Base-by-base conservation (phyloP, 176 grass and related monocot species). In the Areca catechu region DNA sequence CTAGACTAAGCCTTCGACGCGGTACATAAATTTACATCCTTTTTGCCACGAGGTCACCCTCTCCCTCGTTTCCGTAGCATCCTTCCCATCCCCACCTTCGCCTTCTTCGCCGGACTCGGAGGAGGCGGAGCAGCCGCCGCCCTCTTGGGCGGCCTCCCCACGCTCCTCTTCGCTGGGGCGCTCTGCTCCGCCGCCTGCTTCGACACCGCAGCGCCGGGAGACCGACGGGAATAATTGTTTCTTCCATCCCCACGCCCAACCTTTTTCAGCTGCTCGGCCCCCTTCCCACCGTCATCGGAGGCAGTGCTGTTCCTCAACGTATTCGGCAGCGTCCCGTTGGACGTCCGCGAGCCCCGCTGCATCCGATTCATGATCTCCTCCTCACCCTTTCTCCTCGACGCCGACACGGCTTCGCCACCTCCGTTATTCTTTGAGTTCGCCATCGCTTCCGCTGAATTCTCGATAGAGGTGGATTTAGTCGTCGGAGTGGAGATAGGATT, bases 301-400 rank as follows among this genome's bases (percentile, higher is more conserved):
- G 57, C 19, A 0, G 86, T 10, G 34, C 34, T 86, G 49, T 60
- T 69, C 73, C 84, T 89, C 18, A 70, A 50, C 52, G 69, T 89
- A 63, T 89, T 77, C 16, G 61, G 51, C 68, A 53, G 6, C 30
- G 76, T 68, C 24, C 73, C 72, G 77, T 81, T 2, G 82, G 79
- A 80, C 4, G 74, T 48, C 0, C 49, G 24, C 2, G 73, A 24
- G 21, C 58, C 77, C 49, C 84, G 78, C n/a, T 86, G 89, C 71
- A 95, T 82, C 74, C 90, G 74, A 67, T 86, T 89, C 16, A 95
- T 73, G 57, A 95, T 90, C 63, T 86, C 60, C 37, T 78, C 83
- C 1, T 82, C 86, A 5, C 76, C 80, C 5, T 77, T 70, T 66
- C 86, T 90, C 63, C 84, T 95, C 1, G 65, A 67, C 0, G 59